Evolutionary conservation across 805 yeast genomes (phyloP), one percentile per base, ranked within the genome.

Genomic region (Ogataea ganodermae): DNA sequence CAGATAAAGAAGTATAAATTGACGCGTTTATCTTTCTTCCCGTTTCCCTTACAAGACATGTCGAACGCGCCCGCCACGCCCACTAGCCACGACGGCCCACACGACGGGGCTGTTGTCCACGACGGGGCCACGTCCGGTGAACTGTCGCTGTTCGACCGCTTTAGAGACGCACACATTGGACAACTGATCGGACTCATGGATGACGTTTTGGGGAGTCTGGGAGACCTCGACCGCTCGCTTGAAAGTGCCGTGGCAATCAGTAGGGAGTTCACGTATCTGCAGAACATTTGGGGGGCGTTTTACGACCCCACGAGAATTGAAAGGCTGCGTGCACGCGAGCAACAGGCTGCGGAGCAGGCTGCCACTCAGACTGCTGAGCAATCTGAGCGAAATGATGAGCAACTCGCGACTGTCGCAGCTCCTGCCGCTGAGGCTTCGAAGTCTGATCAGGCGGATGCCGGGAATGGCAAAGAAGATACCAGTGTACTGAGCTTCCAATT

Each of bases 211-310:
- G 14, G 42, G 3, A 43, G 43, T 17, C 46, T 56, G 52, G 53
- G 53, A 1, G 60, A 53, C 30, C 50, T 56, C 17, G 60, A 56
- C 35, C 47, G 56, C 3, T 53, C 57, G 8, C 38, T 56, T 2
- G 60, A 56, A 39, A 53, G 52, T 12, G 56, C 57, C 3, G 56
- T 50, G 9, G 57, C 56, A 2, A 56, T 56, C 40, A 50, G 60
- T 39, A 56, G 48, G 35, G 57, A 56, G 36, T 56, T 56, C 38
- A 32, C 50, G 10, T 49, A 46, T 26, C 37, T 53, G 8, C 59
- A 56, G 37, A 50, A 36, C 28, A 56, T 53, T 14, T 56, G 59
- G 59, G 52, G 57, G 20, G 57, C 59, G 13, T 56, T 56, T 32
- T 56, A 56, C 42, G 55, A 56, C 27, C 59, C 59, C 9, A 43